These are phyloP conservation scores for Lanmaoa pseudosensibilis DNA, from an alignment of 768 basidiomycete genomes.

Conservation along the genomic window DNA sequence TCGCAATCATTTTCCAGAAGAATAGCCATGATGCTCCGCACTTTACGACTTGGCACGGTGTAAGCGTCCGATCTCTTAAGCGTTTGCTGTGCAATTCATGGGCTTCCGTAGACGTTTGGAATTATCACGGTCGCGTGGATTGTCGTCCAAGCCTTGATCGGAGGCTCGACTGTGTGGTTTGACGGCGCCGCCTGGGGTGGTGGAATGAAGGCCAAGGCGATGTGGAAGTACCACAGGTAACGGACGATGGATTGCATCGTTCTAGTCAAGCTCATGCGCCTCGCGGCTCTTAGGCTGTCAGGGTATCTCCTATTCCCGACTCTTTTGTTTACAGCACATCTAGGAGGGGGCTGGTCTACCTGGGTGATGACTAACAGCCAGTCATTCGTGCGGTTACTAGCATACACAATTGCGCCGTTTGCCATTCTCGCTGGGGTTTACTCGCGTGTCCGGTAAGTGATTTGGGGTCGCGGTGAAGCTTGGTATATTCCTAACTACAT, in stretches of 20 bases:
- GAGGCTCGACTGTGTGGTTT: constrained; percentile 79
- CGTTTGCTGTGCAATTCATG: neutral
- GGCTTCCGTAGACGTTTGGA: constrained; percentile 53
- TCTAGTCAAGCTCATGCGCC: constrained; percentile 2
- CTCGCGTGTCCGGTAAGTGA: constrained; percentile 51
- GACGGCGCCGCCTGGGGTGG: constrained; percentile 71
- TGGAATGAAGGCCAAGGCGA: constrained; percentile 61
- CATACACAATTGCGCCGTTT: constrained; percentile 56
- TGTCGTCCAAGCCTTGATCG: constrained; percentile 56
- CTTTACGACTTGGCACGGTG: constrained; percentile 76
- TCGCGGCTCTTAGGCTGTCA: constrained; percentile 47
- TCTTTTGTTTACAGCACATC: constrained; percentile 59
- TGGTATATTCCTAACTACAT: neutral
- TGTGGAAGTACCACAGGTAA: constrained; percentile 87
- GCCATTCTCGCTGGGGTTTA: constrained; percentile 44
- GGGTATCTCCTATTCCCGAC: constrained; percentile 70
- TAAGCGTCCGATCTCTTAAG: constrained; percentile 34
- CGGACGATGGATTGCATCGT: constrained; percentile 1
- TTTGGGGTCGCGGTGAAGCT: neutral
- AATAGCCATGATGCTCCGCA: constrained; percentile 48
- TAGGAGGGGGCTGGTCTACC: constrained; percentile 69
- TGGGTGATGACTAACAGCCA: constrained; percentile 49
- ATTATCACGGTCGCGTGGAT: constrained; percentile 64
- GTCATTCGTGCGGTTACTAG: constrained; percentile 44
- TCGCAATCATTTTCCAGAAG: constrained; percentile 68